phyloP scores from a whole-genome alignment of 1,284 basidiomycete genomes.

The Ceratobasidium sp. region DNA sequence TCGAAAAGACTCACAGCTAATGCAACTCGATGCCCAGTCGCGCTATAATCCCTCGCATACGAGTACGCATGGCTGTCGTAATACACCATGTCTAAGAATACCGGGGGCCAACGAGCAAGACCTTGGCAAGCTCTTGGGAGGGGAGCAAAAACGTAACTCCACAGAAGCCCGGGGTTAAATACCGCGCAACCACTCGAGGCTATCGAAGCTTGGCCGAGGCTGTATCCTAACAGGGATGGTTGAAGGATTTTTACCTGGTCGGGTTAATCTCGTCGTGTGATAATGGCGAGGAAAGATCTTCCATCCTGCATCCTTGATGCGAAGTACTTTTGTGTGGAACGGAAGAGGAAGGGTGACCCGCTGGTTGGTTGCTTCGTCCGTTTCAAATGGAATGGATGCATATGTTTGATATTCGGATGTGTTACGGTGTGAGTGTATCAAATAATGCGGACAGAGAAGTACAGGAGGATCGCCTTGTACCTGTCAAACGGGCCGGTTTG shows the following conservation, averaged over 20 bases:
- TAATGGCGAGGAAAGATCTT: neutral
- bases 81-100: neutral
- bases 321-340: no score
- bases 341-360: neutral
- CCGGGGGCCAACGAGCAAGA: neutral
- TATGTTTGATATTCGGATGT: neutral
- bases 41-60: constrained; percentile 5
- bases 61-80: constrained; percentile 3
- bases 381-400: constrained; percentile 3
- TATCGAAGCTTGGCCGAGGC: constrained; percentile 1
- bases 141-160: neutral
- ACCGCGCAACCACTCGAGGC: neutral
- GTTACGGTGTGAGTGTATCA: neutral
- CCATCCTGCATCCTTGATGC: neutral
- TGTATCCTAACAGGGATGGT: neutral
- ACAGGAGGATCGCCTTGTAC: neutral
- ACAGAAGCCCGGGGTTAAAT: neutral
- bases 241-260: constrained; percentile 6
- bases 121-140: neutral
- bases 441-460: neutral
- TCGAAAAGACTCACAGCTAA: constrained; percentile 8
- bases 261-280: neutral
- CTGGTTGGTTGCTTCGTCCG: neutral
- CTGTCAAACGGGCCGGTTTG: neutral
- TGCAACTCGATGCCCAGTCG: neutral